Base-by-base conservation (phyloP, 108 stramenopile species). In the Pseudonitzschia multiseries region DNA sequence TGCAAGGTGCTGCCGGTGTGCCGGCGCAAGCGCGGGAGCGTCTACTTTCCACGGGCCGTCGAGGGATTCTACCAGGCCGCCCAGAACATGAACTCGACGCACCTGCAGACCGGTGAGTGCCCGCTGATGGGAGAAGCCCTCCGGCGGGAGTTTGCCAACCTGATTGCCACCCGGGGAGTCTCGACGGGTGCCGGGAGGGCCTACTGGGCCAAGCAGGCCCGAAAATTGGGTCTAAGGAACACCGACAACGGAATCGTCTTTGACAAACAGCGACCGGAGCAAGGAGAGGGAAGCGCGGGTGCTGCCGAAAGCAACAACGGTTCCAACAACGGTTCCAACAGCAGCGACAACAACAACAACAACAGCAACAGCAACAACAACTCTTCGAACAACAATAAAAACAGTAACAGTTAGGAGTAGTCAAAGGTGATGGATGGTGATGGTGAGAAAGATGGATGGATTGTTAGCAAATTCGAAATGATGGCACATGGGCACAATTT, bases 11-110 rank as follows among this genome's bases (percentile, higher is more conserved):
- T 94, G 62, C 85, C 85, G 18, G 74, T 78, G 6, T 60, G 75
- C 17, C 70, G 85, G 61, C 81, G 93, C 22, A 81, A 85, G 36
- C 81, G 85, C 29, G 86, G 93, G n/a, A 83, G 91, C 0, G 78
- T 85, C 15, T 92, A 90, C 69, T 94, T 88, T 73, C 93, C 93
- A 24, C 72, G 80, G 13, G 72, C 83, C 42, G 73, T 94, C 15
- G 64, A 65, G 13, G 77, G 90, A n/a, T 74, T 94, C n/a, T 94
- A 94, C 56, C 93, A 94, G 62, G 91, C 91, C 10, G 86, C 90
- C 31, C 89, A 89, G 60, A 91, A 94, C 69, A 94, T 94, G 93
- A 84, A 87, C 70, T 73, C 89, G 20, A 87, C 82, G 57, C 91
- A 93, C 64, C 78, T 93, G 70, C 82, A 83, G 52, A 68, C 76